A percentile compares a stretch with the other conserved stretches of the same genome.
Evolutionary conservation across 2,329 filamentous ascomycete species (phyloP).

Genomic region (Epichloe coenophiala): DNA sequence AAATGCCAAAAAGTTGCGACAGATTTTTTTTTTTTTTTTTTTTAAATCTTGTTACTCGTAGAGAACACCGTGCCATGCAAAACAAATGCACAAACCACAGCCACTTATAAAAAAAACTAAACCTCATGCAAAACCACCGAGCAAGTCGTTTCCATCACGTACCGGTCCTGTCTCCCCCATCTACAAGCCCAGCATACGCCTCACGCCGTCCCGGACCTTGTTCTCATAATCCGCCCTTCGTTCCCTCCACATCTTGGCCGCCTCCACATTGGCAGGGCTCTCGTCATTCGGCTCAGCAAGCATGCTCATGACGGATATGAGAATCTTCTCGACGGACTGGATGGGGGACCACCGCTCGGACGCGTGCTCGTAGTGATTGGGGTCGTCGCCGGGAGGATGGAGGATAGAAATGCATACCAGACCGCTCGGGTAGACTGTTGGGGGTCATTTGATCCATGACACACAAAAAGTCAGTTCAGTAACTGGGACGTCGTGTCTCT

Average conservation of each 20-base stretch:
- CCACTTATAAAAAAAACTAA: neutral
- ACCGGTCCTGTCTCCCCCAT: neutral
- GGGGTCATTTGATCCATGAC: no score
- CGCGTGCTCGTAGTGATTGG: conserved; percentile 95
- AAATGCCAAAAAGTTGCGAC: neutral
- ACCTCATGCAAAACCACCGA: neutral
- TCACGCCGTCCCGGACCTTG: conserved; percentile 71
- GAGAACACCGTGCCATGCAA: conserved; percentile 13
- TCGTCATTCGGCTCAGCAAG: conserved; percentile 94
- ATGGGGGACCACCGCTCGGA: conserved; percentile 94
- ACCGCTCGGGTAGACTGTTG: conserved; percentile 73
- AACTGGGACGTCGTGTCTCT: neutral
- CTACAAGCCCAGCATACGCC: conserved; percentile 61
- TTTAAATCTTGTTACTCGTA: conserved; percentile 1
- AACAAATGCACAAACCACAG: neutral
- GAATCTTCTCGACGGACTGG: conserved; percentile 93
- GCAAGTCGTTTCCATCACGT: neutral
- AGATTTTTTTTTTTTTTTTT: no score
- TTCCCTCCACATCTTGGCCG: conserved; percentile 92
- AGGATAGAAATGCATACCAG: conserved; percentile 97
- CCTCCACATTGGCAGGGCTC: conserved; percentile 90
- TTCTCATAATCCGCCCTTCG: conserved; percentile 71
- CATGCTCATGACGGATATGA: conserved; percentile 97
- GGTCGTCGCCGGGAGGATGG: conserved; percentile 89
- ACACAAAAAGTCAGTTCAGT: no score